phyloP scores from a whole-genome alignment of 1,284 basidiomycete genomes.

The Pterulicium gracile region DNA sequence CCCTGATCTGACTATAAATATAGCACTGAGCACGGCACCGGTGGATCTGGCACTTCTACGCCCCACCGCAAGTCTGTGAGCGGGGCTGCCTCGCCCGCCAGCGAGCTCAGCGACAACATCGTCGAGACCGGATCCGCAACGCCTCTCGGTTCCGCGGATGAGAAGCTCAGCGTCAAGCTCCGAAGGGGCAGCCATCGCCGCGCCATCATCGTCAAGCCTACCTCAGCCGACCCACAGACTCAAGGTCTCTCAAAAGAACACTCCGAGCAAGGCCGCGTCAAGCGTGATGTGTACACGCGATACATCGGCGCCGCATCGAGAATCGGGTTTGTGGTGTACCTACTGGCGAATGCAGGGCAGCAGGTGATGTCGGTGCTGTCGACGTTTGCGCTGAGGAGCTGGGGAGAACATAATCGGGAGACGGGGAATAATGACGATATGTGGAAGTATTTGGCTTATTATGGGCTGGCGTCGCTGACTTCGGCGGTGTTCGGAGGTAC shows the following conservation, averaged over 20 bases:
- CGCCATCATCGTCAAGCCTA: not conserved
- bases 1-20: not conserved
- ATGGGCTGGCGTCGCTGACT: constrained; percentile 49
- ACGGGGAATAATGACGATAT: constrained; percentile 49
- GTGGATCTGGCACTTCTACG: constrained; percentile 42
- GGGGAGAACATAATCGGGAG: constrained; percentile 71
- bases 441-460: constrained; percentile 45
- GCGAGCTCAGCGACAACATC: constrained; percentile 14
- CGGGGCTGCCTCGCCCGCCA: constrained; percentile 25
- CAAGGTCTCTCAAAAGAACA: constrained; percentile 61
- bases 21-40: constrained; percentile 34
- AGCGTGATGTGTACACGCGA: constrained; percentile 62
- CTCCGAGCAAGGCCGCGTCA: constrained; percentile 76
- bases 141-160: constrained; percentile 17
- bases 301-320: constrained; percentile 79
- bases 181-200: not conserved
- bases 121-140: constrained; percentile 9
- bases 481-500: constrained; percentile 41
- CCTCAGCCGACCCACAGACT: not conserved
- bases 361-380: constrained; percentile 47
- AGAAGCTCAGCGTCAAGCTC: constrained; percentile 9
- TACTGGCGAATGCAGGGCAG: constrained; percentile 43
- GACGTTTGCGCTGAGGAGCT: constrained; percentile 66
- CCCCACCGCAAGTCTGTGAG: constrained; percentile 35
- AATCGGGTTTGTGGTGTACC: constrained; percentile 57